phyloP scores from a whole-genome alignment of 306 rosid species.

The Prosopis cineraria region DNA sequence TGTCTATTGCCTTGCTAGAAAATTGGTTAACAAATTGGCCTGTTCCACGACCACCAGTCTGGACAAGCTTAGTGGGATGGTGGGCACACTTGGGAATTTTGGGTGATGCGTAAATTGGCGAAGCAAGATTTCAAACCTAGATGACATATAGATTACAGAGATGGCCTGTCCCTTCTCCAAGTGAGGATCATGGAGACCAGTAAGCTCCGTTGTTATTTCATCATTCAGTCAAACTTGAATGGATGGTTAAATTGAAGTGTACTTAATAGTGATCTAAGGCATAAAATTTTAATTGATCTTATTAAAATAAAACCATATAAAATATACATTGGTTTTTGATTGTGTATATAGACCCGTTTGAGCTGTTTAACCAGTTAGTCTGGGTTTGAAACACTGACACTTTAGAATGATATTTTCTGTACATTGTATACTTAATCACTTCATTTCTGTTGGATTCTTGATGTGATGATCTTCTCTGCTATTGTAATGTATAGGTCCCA shows the following conservation, averaged over 20 bases:
- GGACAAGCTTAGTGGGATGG: not conserved
- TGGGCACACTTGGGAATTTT: not conserved
- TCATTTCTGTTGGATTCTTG: slow-evolving; percentile 24
- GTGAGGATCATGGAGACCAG: no score
- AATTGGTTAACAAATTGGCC: not conserved
- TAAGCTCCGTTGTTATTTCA: not conserved
- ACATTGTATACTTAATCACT: not conserved
- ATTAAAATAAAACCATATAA: not conserved
- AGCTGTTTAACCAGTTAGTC: no score
- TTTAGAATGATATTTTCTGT: not conserved
- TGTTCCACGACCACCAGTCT: not conserved
- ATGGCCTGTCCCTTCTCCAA: not conserved
- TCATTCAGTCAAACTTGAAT: not conserved
- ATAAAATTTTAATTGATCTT: not conserved
- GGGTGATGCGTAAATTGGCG: not conserved
- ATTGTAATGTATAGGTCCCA: slow-evolving; percentile 72
- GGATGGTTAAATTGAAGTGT: not conserved
- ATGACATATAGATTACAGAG: not conserved
- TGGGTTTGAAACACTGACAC: no score
- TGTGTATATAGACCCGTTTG: not conserved
- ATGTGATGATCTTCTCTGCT: slow-evolving; percentile 30
- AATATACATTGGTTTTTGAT: not conserved
- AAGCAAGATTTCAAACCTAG: not conserved
- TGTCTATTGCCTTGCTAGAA: not conserved
- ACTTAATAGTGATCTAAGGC: not conserved